Base-by-base conservation (phyloP, 768 basidiomycete genomes). In the Agaricus bisporus region DNA sequence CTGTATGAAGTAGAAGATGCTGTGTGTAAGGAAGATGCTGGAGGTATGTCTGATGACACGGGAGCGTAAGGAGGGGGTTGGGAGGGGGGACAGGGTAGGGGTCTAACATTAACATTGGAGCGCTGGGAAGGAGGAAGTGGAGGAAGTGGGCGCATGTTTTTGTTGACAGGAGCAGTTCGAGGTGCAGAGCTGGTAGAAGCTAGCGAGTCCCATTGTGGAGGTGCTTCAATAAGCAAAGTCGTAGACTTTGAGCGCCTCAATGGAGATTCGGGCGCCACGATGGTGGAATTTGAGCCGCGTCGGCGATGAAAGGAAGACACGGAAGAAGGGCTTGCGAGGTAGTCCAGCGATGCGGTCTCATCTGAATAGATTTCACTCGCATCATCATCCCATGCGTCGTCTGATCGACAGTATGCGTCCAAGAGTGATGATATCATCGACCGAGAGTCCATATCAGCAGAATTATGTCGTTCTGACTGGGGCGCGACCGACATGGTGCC, bases 351-450 rank as follows among this genome's bases (percentile, higher is more conserved):
- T 14, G 18, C 20, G 18, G 20, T 38, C 9, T 50, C 49, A 11
- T 42, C 49, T 20, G 39, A 9, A 9, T 6, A 41, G 9, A 41
- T 9, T 2, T 12, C 41, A 17, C 39, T 50, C n/a, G n/a, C 25
- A 18, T 45, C 43, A 12, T 52, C 43, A 6, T 25, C n/a, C 25
- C 43, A 28, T 5, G 29, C 41, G 3, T 39, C 51, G 6, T 52
- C 51, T 5, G 49, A 50, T 41, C 43, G 35, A 45, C 44, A 52
- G 17, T 54, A 46, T 10, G 26, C 52, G 28, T 47, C 46, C 38
- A 54, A 46, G 38, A 54, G 20, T 4, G 52, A 54, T 7, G 52
- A 54, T 29, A 47, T 54, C 44, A 52, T 26, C 10, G 51, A 52
- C n/a, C 51, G 36, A 11, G 35, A 32, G n/a, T 52, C 43, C 2